phyloP scores from a whole-genome alignment of 805 yeast species.

The Blastobotrys terrestris region DNA sequence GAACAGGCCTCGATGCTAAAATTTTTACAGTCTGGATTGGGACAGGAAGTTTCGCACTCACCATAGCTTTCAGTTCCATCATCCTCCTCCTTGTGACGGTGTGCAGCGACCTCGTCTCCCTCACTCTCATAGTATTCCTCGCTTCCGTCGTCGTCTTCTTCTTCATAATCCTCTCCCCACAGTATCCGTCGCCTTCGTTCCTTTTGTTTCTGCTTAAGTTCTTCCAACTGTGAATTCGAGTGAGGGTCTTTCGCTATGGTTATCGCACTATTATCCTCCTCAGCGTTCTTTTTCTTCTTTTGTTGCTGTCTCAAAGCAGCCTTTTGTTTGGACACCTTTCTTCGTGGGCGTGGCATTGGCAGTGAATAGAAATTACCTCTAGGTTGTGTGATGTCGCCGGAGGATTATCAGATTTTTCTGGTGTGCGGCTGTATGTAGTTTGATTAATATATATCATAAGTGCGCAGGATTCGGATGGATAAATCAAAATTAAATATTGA shows the following conservation, averaged over 20 bases:
- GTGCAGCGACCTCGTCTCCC: not conserved
- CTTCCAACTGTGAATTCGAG: not conserved
- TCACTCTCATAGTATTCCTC: conserved; percentile 3
- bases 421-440: not conserved
- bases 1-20: conserved; percentile 1
- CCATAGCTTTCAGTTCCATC: not conserved
- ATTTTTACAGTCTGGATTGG: conserved; percentile 8
- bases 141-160: conserved; percentile 1
- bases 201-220: conserved; percentile 5
- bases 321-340: conserved; percentile 7
- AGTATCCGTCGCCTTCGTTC: conserved; percentile 5
- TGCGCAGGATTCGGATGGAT: too few relatives aligned
- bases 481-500: too few relatives aligned
- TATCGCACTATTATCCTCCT: not conserved
- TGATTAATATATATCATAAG: not conserved
- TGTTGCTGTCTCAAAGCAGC: not conserved
- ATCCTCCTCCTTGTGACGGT: not conserved
- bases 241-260: not conserved
- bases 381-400: not conserved
- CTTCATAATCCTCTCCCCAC: conserved; percentile 5
- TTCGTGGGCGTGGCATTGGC: conserved; percentile 9
- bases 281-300: not conserved
- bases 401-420: not conserved
- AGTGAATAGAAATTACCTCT: not conserved
- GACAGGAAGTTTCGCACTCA: conserved; percentile 3